Conservation (phyloP, 805 yeast species). For the Spencermartinsiella europaea region DNA sequence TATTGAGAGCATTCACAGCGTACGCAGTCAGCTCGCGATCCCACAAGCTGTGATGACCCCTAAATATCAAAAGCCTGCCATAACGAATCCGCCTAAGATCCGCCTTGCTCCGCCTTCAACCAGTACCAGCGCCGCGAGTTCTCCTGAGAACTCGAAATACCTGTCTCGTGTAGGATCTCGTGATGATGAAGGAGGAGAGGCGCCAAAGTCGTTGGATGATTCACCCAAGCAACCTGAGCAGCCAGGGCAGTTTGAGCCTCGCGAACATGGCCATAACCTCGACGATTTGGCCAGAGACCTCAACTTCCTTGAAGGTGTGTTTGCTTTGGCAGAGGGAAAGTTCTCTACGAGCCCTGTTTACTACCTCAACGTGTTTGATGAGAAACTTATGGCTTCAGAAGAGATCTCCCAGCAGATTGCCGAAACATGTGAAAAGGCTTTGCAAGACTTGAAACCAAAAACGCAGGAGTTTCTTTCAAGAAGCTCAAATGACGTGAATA, state of each 20-base stretch:
- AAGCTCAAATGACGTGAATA: slow-evolving; percentile 12
- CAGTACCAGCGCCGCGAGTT: background rate
- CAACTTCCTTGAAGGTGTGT: background rate
- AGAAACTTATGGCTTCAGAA: background rate
- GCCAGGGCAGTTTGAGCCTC: too few relatives aligned
- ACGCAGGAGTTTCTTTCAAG: slow-evolving; percentile 10
- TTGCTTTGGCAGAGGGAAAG: background rate
- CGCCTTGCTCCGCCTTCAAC: background rate
- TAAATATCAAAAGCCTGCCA: background rate
- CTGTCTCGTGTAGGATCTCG: background rate
- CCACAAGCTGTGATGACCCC: background rate
- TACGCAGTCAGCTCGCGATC: background rate
- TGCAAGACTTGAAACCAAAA: slow-evolving; percentile 10
- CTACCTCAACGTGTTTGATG: background rate
- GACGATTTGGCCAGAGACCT: background rate
- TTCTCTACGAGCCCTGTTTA: background rate
- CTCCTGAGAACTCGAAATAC: background rate
- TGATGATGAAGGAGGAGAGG: background rate
- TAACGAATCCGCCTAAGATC: background rate
- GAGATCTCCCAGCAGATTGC: slow-evolving; percentile 7
- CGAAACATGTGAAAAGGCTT: slow-evolving; percentile 9
- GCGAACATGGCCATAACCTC: background rate
- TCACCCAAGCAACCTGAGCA: background rate
- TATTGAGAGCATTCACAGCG: slow-evolving; percentile 1
- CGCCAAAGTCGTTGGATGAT: background rate